Conservation (phyloP, 83 land plant genomes). For the Picea mariana region DNA sequence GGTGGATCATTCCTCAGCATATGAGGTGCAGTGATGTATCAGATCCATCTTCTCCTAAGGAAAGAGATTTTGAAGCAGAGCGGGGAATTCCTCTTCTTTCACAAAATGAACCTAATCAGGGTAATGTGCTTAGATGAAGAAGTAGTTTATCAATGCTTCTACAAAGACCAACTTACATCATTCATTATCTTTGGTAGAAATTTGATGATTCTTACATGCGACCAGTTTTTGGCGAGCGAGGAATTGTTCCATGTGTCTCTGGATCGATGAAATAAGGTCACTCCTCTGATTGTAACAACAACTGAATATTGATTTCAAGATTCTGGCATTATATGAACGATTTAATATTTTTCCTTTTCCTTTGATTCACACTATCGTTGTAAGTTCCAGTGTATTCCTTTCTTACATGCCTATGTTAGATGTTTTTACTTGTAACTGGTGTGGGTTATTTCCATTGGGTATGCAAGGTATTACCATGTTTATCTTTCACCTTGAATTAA, state of each 20-base stretch:
- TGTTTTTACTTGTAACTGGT: neutral
- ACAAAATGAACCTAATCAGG: constrained; percentile 8
- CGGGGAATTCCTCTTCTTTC: constrained; percentile 15
- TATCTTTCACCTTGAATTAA: neutral
- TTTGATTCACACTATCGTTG: neutral
- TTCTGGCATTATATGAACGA: neutral
- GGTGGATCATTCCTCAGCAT: constrained; percentile 38
- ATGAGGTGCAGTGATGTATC: constrained; percentile 8
- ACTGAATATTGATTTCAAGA: neutral
- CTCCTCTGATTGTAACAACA: neutral
- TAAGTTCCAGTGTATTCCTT: neutral
- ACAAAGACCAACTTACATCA: constrained; percentile 31
- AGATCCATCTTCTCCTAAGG: constrained; percentile 17
- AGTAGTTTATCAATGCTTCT: constrained; percentile 34
- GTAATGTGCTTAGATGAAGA: constrained; percentile 11
- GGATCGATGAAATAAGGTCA: constrained; percentile 3
- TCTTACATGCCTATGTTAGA: neutral
- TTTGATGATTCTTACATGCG: constrained; percentile 60
- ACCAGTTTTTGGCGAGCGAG: constrained; percentile 58
- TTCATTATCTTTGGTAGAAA: constrained; percentile 49
- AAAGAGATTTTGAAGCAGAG: constrained; percentile 1
- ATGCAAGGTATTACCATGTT: neutral
- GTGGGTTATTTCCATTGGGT: neutral
- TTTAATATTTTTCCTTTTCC: neutral
- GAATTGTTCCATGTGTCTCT: constrained; percentile 34